A percentile compares a stretch with the other conserved stretches of the same genome.
These are phyloP conservation scores for Pseudocercospora eumusae DNA, from an alignment of 2,329 filamentous ascomycete genomes.

Conservation along the genomic window DNA sequence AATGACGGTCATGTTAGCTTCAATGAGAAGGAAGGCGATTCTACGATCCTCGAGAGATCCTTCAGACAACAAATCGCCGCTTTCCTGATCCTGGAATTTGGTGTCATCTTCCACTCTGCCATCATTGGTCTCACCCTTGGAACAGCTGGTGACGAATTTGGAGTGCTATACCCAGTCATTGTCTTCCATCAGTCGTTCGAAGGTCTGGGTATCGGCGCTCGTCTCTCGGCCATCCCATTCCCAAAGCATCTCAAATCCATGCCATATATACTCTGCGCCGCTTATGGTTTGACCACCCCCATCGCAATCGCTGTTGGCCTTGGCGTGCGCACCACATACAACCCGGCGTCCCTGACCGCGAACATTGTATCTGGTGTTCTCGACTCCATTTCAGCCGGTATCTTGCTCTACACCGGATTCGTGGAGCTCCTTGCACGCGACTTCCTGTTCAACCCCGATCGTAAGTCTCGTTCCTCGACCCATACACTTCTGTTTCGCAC, in stretches of 20 bases:
- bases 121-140: conserved; percentile 66
- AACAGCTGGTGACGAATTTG: conserved; percentile 60
- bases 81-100: conserved; percentile 92
- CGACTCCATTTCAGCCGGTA: conserved; percentile 83
- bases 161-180: conserved; percentile 62
- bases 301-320: conserved; percentile 82
- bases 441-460: conserved; percentile 70
- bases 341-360: conserved; percentile 61
- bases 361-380: conserved; percentile 85
- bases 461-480: conserved; percentile 41
- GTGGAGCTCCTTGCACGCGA: conserved; percentile 53
- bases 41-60: conserved; percentile 29
- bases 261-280: conserved; percentile 70
- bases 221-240: conserved; percentile 77
- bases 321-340: conserved; percentile 67
- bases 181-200: conserved; percentile 95
- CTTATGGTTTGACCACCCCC: conserved; percentile 78
- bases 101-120: conserved; percentile 62
- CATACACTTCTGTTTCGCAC: too few species aligned
- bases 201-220: conserved; percentile 82
- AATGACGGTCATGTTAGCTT: conserved; percentile 21
- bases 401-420: conserved; percentile 60
- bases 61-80: conserved; percentile 80
- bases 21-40: conserved; percentile 27
- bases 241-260: conserved; percentile 69